phyloP scores from a whole-genome alignment of 306 rosid species.

The Rosa rugosa region DNA sequence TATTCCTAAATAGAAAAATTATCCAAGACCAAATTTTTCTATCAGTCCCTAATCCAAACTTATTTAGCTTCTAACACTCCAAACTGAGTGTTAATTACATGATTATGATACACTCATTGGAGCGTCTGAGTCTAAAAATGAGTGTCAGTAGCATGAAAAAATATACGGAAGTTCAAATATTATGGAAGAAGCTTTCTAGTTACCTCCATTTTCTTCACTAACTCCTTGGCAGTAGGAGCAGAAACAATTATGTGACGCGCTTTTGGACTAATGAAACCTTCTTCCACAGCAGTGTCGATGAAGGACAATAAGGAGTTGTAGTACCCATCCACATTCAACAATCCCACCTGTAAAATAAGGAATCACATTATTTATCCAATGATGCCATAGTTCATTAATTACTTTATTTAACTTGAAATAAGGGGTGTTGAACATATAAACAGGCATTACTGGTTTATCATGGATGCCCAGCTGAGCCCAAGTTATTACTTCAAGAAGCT shows the following conservation, averaged over 20 bases:
- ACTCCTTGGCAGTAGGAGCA: slow-evolving; percentile 76
- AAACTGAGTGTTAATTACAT: not conserved
- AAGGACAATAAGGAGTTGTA: slow-evolving; percentile 84
- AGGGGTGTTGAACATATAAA: not conserved
- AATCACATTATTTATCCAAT: not conserved
- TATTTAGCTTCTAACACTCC: not conserved
- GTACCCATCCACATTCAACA: slow-evolving; percentile 94
- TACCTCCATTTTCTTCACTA: slow-evolving; percentile 94
- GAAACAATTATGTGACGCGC: slow-evolving; percentile 94
- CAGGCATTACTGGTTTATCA: slow-evolving; percentile 74
- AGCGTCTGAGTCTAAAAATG: not conserved
- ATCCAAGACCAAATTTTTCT: not conserved
- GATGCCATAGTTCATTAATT: not conserved
- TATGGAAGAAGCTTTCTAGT: not conserved
- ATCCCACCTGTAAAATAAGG: slow-evolving; percentile 64
- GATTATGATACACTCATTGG: not conserved
- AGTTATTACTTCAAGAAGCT: slow-evolving; percentile 94
- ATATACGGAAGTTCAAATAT: not conserved
- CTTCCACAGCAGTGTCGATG: slow-evolving; percentile 94
- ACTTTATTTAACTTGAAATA: not conserved
- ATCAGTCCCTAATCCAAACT: not conserved
- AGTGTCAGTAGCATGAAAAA: not conserved
- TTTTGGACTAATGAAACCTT: slow-evolving; percentile 81
- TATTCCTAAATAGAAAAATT: slow-evolving; percentile 50
- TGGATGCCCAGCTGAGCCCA: slow-evolving; percentile 99